Evolutionary conservation across 495 filamentous ascomycete genomes (phyloP), one percentile per base, ranked within the genome.

Genomic region (Neurospora sp.): DNA sequence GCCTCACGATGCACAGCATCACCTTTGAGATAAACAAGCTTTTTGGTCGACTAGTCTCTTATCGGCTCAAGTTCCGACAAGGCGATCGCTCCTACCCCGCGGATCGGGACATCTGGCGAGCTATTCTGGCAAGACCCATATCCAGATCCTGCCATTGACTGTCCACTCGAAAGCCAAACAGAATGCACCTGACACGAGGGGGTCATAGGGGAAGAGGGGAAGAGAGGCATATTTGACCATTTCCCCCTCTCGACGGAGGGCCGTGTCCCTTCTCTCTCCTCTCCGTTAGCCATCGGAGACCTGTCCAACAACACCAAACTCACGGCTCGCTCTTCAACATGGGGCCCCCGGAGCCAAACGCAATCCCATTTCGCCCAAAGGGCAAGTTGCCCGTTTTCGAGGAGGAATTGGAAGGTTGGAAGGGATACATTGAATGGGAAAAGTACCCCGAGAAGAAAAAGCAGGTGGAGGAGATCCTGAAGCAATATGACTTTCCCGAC

Each of bases 341-440:
- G 76, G 71, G 73, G 4, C 76, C 76, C 18, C 5, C 75, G 1
- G 76, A 78, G 41, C 76, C 76, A 6, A 59, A 78, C 41, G 76
- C 76, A 1, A 37, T 75, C 23, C 76, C 75, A 4, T 78, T 78
- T 27, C 71, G 73, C 23, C 40, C 71, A 39, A 73, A 75, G 69
- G 75, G 75, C 5, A 72, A 78, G 8, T 38, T 77, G 23, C 76
- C 76, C 3, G 8, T 42, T 16, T 79, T 79, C 48, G 72, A 69
- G 1, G 75, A 77, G 31, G 78, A 79, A 62, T 66, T 42, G n/a
- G 75, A 75, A 31, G 78, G 77, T 10, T 75, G 75, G 74, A 74
- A 72, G 71, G 83, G 83, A 0, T 90, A 91, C 75, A 83, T 92
- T 5, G 90, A 92, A 77, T 92, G 90, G 90, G 90, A 92, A 77